These are phyloP conservation scores for Heliamphora exappendiculata DNA, from an alignment of 148 eudicot species.

Conservation along the genomic window DNA sequence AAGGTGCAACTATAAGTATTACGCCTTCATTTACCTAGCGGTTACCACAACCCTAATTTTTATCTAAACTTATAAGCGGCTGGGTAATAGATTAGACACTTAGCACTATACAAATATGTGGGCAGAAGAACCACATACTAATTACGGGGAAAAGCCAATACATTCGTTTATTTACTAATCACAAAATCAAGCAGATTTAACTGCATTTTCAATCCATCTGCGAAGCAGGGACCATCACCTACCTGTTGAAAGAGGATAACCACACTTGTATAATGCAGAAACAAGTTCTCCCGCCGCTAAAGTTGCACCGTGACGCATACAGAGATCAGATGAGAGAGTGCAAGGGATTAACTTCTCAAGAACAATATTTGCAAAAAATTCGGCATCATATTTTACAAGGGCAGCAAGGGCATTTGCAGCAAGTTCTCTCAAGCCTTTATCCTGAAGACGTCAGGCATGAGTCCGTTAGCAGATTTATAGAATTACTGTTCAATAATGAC, in stretches of 20 bases:
- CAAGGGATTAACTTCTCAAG: slow-evolving; percentile 66
- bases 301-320: slow-evolving; percentile 96
- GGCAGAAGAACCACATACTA: not conserved
- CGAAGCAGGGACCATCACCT: slow-evolving; percentile 13
- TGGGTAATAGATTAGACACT: not conserved
- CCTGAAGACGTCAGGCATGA: slow-evolving; percentile 41
- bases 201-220: not conserved
- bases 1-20: too few species aligned
- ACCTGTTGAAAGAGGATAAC: slow-evolving; percentile 65
- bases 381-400: slow-evolving; percentile 76
- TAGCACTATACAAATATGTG: not conserved
- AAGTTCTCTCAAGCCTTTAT: slow-evolving; percentile 91
- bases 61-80: not conserved
- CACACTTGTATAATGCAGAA: slow-evolving; percentile 57
- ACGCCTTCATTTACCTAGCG: not conserved
- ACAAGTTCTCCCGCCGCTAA: slow-evolving; percentile 87
- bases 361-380: slow-evolving; percentile 60
- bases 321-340: slow-evolving; percentile 90
- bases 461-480: not conserved
- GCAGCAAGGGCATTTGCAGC: slow-evolving; percentile 77
- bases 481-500: slow-evolving; percentile 2
- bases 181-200: not conserved
- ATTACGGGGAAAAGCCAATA: not conserved
- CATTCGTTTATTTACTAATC: not conserved
- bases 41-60: not conserved